Base-by-base conservation (phyloP, 768 basidiomycete genomes). In the Mycena pura region DNA sequence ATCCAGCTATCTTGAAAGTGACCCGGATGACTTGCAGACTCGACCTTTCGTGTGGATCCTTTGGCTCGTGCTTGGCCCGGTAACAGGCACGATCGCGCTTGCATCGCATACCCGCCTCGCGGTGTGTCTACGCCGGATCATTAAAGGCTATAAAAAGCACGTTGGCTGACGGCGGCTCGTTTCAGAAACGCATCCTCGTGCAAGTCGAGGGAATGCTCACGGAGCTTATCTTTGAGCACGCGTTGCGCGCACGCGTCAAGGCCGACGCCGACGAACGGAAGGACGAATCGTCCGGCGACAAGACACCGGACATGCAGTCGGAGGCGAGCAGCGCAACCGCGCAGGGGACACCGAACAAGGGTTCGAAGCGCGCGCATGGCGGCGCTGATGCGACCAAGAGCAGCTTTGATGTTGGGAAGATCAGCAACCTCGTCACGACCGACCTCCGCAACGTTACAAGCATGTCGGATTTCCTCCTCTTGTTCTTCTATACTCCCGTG, bases 381-480 rank as follows among this genome's bases (percentile, higher is more conserved):
- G 17, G 19, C 10, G 71, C 70, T 17, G 17, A 2, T 5, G 6
- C 79, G 48, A 60, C 82, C 36, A 44, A 10, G 38, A 52, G 43
- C 38, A 48, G 43, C 40, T 27, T 62, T 43, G 60, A 66, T 19
- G 81, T 84, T 17, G 87, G 87, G 6, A 84, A 80, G 66, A 82
- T 89, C 71, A 86, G 84, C 69, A 87, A 87, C 47, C 71, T 87
- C 11, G 80, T 87, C 50, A 82, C 84, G 9, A 81, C 83, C 2
- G 86, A 88, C 65, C 32, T 69, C 36, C 45, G 53, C 6, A 69
- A 62, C 36, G 60, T 48, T 13, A 62, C 50, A n/a, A 47, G 51
- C 15, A 62, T 46, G 70, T 61, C 49, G 49, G 64, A 66, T 21
- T 66, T 66, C 64, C 60, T 66, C 49, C 19, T 60, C 43, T 27